Evolutionary conservation across 805 yeast species (phyloP).

Genomic region (Kazachstania martiniae): DNA sequence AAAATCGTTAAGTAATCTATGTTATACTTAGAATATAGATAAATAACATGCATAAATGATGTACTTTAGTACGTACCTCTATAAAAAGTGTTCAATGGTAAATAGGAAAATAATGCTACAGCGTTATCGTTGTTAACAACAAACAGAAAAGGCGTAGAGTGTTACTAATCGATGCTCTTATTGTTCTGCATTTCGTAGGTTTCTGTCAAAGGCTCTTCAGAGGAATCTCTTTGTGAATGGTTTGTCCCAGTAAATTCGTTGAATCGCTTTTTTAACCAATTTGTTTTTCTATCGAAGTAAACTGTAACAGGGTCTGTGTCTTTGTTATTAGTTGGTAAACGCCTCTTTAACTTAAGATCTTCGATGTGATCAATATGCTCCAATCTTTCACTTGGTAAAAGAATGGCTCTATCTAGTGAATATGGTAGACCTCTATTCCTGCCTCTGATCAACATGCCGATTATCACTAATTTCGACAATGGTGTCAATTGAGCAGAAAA

Average conservation of each 20-base stretch:
- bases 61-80: too few species aligned
- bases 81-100: too few species aligned
- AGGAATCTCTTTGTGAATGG: neutral
- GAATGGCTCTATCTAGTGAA: conserved; percentile 84
- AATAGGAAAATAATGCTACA: too few species aligned
- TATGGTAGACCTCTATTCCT: conserved; percentile 95
- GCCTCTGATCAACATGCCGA: conserved; percentile 88
- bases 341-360: conserved; percentile 23
- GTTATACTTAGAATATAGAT: too few species aligned
- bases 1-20: too few species aligned
- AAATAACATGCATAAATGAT: too few species aligned
- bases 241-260: too few species aligned
- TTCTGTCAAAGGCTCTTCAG: too few species aligned
- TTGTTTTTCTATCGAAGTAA: conserved; percentile 15
- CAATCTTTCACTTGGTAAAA: conserved; percentile 65
- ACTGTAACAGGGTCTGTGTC: conserved; percentile 23
- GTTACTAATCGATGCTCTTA: too few species aligned
- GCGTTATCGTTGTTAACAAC: too few species aligned
- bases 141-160: too few species aligned
- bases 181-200: too few species aligned
- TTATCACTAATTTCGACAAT: conserved; percentile 71
- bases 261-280: conserved; percentile 4
- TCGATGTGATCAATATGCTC: conserved; percentile 50
- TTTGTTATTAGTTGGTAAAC: conserved; percentile 3
- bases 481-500: conserved; percentile 61